Base-by-base conservation (phyloP, 352 stramenopile genomes). In the Phytophthora europaea region DNA sequence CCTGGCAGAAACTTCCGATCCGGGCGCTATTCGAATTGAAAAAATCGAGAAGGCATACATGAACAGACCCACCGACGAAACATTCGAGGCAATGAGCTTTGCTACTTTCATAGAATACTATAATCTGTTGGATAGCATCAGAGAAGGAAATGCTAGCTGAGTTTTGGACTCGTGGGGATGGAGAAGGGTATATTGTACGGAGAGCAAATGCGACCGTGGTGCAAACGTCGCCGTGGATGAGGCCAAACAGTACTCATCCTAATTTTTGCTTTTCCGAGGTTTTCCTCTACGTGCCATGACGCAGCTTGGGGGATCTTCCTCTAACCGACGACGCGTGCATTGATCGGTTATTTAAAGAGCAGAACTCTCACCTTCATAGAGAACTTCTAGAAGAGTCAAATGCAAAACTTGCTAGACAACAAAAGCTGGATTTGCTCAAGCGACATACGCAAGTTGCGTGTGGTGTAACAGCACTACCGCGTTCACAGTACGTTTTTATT, bases 401-500 rank as follows among this genome's bases (percentile, higher is more conserved):
- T 52, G 48, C 47, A 38, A 67, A 51, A 33, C 20, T 67, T 5
- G 34, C 28, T 40, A 16, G 60, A 10, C 48, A 67, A 16, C 18
- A 67, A 23, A 23, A 67, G 20, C n/a, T 67, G 18, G 34, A 67
- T 54, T n/a, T 67, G 10, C 9, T 67, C 6, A 67, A 67, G 10
- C 26, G 6, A 38, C 6, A 22, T 60, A 31, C 34, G 4, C 28
- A 8, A n/a, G 20, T 12, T 10, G 10, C n/a, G 15, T 43, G 48
- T 6, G 53, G 20, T n/a, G 36, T 53, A 33, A 31, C 60, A 10
- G 18, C 60, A 9, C 15, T 59, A n/a, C 60, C 48, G 40, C 8
- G n/a, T 6, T 67, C 60, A 18, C 20, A 59, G 22, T 67, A 67
- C 23, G 60, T 67, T 22, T 59, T 67, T 22, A 33, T 67, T 40